A percentile compares a stretch with the other conserved stretches of the same genome.
Conservation (phyloP, 805 yeast species). For the Starmerella geochares region DNA sequence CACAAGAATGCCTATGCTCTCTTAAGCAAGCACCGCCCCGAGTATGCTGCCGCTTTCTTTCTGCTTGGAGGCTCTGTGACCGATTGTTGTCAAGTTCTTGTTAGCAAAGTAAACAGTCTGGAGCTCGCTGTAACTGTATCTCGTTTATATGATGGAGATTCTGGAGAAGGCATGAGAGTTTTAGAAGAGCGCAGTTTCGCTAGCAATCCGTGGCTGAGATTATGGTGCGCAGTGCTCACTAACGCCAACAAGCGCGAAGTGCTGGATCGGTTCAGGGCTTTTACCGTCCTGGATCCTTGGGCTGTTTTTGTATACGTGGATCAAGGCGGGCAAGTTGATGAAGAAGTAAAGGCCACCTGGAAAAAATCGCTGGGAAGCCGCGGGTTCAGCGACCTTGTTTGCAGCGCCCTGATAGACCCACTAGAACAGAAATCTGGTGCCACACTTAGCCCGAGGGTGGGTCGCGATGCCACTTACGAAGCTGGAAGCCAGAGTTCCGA, state of each 20-base stretch:
- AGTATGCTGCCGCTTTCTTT: slow-evolving; percentile 85
- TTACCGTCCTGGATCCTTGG: background rate
- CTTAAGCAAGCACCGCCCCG: slow-evolving; percentile 73
- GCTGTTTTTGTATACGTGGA: background rate
- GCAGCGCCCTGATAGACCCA: background rate
- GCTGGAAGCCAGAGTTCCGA: background rate
- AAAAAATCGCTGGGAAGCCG: background rate
- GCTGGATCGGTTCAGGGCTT: background rate
- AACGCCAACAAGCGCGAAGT: slow-evolving; percentile 5
- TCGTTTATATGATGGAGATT: slow-evolving; percentile 57
- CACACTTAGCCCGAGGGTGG: background rate
- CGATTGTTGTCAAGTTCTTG: slow-evolving; percentile 68
- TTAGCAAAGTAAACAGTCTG: slow-evolving; percentile 55
- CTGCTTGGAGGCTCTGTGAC: slow-evolving; percentile 61
- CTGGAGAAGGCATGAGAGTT: slow-evolving; percentile 41
- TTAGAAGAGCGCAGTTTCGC: slow-evolving; percentile 20
- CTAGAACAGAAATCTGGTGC: background rate
- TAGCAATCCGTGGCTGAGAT: slow-evolving; percentile 7
- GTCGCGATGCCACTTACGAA: background rate
- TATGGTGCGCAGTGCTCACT: slow-evolving; percentile 25
- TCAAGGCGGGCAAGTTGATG: slow-evolving; percentile 7
- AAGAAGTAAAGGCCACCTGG: background rate
- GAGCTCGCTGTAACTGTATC: slow-evolving; percentile 74
- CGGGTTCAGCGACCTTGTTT: background rate
- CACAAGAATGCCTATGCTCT: slow-evolving; percentile 84